Evolutionary conservation across 306 rosid species (phyloP).

Genomic region (Castanea crenata): DNA sequence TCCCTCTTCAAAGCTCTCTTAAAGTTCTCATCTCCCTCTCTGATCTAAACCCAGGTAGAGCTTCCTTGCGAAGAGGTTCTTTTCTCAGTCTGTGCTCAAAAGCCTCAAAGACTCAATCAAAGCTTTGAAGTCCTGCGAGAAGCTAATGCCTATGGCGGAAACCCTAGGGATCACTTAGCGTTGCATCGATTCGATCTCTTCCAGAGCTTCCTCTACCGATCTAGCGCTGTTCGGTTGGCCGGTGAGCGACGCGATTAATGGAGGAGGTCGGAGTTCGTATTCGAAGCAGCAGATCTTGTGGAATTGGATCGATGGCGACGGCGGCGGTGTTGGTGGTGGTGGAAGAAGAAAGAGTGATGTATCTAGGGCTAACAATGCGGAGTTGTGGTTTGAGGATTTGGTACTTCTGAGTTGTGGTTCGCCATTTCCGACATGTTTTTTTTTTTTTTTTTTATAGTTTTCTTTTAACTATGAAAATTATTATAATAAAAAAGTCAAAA

Average conservation of each 20-base stretch:
- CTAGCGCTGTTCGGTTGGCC: conserved; percentile 89
- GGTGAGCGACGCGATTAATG: conserved; percentile 32
- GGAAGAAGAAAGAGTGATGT: conserved; percentile 36
- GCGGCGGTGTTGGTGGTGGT: not conserved
- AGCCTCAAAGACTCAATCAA: conserved; percentile 69
- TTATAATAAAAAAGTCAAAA: no score
- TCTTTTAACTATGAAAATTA: no score
- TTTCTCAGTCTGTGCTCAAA: conserved; percentile 64
- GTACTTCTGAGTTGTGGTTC: conserved; percentile 37
- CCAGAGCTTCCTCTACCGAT: conserved; percentile 65
- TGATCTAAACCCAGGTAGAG: no score
- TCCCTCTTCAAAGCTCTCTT: no score
- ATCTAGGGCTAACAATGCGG: conserved; percentile 32
- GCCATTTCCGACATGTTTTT: no score
- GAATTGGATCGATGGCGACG: conserved; percentile 62
- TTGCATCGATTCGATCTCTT: conserved; percentile 61
- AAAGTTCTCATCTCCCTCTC: no score
- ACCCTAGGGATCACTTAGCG: conserved; percentile 57
- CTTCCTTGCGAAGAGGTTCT: conserved; percentile 43
- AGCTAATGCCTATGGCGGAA: conserved; percentile 60
- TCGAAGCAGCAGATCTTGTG: conserved; percentile 58
- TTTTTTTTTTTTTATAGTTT: no score
- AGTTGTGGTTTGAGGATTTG: conserved; percentile 80
- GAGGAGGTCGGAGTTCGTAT: conserved; percentile 28
- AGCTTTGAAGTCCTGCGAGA: conserved; percentile 80